Conservation (phyloP, 768 basidiomycete species). For the Suillus spraguei region DNA sequence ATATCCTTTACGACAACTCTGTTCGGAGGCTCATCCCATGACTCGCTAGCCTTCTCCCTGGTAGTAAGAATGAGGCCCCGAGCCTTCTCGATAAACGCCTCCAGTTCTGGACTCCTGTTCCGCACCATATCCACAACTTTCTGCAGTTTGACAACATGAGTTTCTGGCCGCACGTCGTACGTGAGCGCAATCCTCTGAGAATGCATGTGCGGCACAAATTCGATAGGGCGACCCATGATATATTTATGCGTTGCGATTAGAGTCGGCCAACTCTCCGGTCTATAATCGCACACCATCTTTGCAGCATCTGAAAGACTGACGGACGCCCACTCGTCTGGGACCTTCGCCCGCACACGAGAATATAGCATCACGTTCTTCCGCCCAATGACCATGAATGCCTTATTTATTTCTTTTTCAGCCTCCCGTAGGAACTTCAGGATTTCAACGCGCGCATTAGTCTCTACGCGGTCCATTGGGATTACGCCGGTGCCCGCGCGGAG, state of each 20-base stretch:
- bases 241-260: conserved; percentile 59
- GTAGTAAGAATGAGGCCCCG: conserved; percentile 41
- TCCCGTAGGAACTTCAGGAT: conserved; percentile 61
- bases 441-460: conserved; percentile 63
- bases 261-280: conserved; percentile 35
- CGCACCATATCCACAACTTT: conserved; percentile 52
- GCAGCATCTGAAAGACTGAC: conserved; percentile 60
- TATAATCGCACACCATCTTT: conserved; percentile 39
- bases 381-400: conserved; percentile 38
- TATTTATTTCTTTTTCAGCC: conserved; percentile 52
- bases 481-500: conserved; percentile 47
- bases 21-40: conserved; percentile 34
- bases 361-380: conserved; percentile 40
- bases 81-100: conserved; percentile 55
- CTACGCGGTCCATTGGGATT: conserved; percentile 30
- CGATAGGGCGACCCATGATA: conserved; percentile 53
- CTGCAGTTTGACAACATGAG: conserved; percentile 54
- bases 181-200: conserved; percentile 49
- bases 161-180: conserved; percentile 66
- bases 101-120: conserved; percentile 40
- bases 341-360: conserved; percentile 42
- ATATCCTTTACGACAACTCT: conserved; percentile 26
- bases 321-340: conserved; percentile 54
- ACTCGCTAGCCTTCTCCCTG: conserved; percentile 29
- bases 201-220: conserved; percentile 53